Evolutionary conservation across 1,284 basidiomycete species (phyloP).

Genomic region (Rugosomyces carneus): DNA sequence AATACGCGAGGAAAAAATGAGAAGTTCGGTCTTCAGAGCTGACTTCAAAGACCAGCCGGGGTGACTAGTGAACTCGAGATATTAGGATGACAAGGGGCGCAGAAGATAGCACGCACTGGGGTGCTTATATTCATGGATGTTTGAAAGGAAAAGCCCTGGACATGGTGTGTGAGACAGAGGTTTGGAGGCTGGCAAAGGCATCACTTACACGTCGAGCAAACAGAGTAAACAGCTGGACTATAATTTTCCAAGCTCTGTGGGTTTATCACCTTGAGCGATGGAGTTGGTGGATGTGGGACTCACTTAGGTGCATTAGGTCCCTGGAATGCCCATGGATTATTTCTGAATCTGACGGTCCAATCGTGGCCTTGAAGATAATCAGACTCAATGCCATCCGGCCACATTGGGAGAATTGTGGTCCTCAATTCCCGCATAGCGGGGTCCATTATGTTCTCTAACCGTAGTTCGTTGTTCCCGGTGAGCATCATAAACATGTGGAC

Average conservation of each 20-base stretch:
- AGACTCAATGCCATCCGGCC: constrained; percentile 38
- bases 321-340: constrained; percentile 40
- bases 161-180: constrained; percentile 7
- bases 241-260: constrained; percentile 30
- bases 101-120: constrained; percentile 32
- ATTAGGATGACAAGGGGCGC: neutral
- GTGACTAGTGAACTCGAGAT: constrained; percentile 31
- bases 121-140: constrained; percentile 54
- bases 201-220: constrained; percentile 34
- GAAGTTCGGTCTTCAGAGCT: constrained; percentile 38
- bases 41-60: constrained; percentile 56
- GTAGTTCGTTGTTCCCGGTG: constrained; percentile 40
- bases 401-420: constrained; percentile 32
- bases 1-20: constrained; percentile 55
- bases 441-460: constrained; percentile 37
- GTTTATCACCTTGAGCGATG: constrained; percentile 7
- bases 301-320: constrained; percentile 33
- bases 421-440: constrained; percentile 37
- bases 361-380: constrained; percentile 29
- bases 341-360: constrained; percentile 38
- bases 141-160: constrained; percentile 46
- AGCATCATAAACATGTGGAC: constrained; percentile 57
- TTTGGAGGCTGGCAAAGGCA: neutral
- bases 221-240: constrained; percentile 28
- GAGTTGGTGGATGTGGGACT: constrained; percentile 15